phyloP scores from a whole-genome alignment of 1,139 yeast species.

The Geotrichum klebahnii region DNA sequence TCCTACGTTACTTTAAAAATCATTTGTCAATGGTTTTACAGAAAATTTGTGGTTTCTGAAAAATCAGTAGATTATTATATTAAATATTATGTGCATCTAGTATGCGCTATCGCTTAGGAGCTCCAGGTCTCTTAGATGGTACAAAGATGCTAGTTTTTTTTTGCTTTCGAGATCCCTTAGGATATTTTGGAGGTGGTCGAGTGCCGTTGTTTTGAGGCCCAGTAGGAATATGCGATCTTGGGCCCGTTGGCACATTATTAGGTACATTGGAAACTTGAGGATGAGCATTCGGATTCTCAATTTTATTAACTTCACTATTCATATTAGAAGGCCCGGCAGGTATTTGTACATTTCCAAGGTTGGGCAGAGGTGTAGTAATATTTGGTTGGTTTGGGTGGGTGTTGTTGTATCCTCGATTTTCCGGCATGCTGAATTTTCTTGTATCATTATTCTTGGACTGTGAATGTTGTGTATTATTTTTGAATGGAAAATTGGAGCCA shows the following conservation, averaged over 20 bases:
- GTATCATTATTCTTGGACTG: background rate
- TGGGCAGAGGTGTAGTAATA: background rate
- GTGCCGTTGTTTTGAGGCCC: background rate
- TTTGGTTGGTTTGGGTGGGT: background rate
- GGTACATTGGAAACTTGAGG: too few relatives aligned
- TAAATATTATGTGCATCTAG: constrained; percentile 5
- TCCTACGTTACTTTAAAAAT: too few relatives aligned
- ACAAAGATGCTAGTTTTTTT: constrained; percentile 12
- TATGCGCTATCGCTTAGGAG: constrained; percentile 3
- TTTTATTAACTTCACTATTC: too few relatives aligned
- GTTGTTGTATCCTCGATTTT: background rate
- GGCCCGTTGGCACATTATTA: too few relatives aligned
- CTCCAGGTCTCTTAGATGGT: constrained; percentile 12
- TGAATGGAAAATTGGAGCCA: background rate
- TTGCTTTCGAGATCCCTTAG: background rate
- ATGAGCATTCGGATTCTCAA: too few relatives aligned
- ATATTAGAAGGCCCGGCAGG: too few relatives aligned
- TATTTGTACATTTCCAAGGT: background rate
- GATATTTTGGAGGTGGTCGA: background rate
- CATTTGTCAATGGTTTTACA: too few relatives aligned
- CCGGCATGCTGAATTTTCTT: background rate
- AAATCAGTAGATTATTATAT: constrained; percentile 8
- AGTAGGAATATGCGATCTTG: background rate
- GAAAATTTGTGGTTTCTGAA: too few relatives aligned
- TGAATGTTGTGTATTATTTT: background rate